Conservation (phyloP, 78 protist species). For the Dictyostelium capitatum region DNA sequence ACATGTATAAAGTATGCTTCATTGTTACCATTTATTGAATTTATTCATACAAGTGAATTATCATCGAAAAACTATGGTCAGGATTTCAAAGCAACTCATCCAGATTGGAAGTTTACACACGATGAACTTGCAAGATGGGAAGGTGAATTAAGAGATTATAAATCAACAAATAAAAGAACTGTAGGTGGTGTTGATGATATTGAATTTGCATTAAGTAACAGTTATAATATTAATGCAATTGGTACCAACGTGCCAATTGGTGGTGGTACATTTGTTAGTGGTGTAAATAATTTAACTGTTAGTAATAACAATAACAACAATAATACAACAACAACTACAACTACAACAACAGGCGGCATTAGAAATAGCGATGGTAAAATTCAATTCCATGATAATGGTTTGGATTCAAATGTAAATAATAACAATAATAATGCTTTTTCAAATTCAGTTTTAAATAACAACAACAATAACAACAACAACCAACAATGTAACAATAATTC, state of each 20-base stretch:
- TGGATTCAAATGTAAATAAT: background rate
- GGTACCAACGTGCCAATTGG: background rate
- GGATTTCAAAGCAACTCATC: conserved; percentile 13
- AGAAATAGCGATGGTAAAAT: background rate
- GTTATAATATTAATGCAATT: background rate
- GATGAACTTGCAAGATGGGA: conserved; percentile 67
- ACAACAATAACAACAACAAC: background rate
- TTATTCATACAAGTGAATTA: conserved; percentile 26
- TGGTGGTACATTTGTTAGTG: background rate
- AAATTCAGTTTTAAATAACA: conserved; percentile 6
- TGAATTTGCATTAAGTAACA: conserved; percentile 6
- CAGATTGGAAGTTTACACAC: conserved; percentile 28
- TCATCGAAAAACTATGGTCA: background rate
- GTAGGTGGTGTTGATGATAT: background rate
- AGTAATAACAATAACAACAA: background rate
- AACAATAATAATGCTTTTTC: background rate
- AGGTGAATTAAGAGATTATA: conserved; percentile 41
- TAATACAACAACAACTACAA: background rate
- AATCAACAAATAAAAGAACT: conserved; percentile 15
- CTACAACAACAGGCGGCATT: background rate
- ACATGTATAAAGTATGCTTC: conserved; percentile 73
- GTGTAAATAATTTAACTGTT: background rate
- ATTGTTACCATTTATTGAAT: conserved; percentile 51
- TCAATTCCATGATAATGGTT: background rate
- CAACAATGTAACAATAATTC: too few species aligned